Evolutionary conservation across 2,329 filamentous ascomycete genomes (phyloP).

Genomic region (Apiospora koreana): DNA sequence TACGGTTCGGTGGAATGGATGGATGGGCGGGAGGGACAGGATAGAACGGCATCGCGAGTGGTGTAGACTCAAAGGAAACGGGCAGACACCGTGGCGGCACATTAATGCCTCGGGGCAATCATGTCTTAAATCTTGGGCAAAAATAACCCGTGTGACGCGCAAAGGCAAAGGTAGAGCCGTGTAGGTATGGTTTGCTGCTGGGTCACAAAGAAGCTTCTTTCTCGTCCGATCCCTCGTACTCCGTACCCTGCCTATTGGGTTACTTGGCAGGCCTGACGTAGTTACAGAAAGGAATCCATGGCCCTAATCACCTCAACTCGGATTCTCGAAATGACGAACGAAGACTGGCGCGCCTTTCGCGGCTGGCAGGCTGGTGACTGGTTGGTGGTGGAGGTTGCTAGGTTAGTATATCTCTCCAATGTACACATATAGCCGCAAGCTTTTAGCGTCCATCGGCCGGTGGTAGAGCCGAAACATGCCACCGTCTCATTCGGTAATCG

Average conservation of each 20-base stretch:
- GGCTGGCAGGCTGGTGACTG: not conserved
- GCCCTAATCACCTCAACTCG: not conserved
- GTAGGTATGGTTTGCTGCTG: not conserved
- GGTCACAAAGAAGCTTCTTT: constrained; percentile 1
- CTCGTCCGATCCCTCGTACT: not conserved
- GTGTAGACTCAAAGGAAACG: not conserved
- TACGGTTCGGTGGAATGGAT: not conserved
- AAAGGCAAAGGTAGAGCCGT: not conserved
- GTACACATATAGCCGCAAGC: not conserved
- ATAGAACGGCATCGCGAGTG: not conserved
- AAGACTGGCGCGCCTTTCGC: not conserved
- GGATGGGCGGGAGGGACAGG: no score
- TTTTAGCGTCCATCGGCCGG: constrained; percentile 1
- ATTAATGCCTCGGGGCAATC: not conserved
- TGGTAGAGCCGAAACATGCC: constrained; percentile 7
- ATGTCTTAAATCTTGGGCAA: constrained; percentile 1
- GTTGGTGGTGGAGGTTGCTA: not conserved
- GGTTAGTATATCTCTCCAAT: not conserved
- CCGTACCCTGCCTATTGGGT: no score
- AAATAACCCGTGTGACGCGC: not conserved
- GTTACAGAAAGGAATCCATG: not conserved
- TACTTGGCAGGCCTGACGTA: not conserved
- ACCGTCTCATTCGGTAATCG: not conserved
- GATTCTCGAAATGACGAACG: not conserved
- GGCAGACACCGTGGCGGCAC: not conserved